phyloP scores from a whole-genome alignment of 306 rosid genomes.

The Rubus idaeus region DNA sequence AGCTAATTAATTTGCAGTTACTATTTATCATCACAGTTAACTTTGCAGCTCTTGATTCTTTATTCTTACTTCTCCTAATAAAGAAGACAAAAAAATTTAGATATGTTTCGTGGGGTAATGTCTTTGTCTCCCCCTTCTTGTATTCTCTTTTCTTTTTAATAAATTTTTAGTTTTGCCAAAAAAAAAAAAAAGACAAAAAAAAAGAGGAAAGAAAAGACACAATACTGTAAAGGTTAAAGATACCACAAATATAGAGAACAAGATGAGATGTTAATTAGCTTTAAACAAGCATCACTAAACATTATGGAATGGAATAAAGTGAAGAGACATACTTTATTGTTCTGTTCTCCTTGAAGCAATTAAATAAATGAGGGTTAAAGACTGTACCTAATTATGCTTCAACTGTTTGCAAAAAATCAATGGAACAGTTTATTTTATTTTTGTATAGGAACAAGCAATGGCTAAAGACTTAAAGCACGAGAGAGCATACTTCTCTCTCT shows the following conservation, averaged over 20 bases:
- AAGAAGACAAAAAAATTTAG: slow-evolving; percentile 36
- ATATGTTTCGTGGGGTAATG: no score
- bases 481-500: background rate
- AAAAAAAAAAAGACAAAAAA: no score
- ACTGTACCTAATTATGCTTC: slow-evolving; percentile 2
- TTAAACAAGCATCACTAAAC: slow-evolving; percentile 37
- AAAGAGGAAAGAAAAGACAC: slow-evolving; percentile 42
- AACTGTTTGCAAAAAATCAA: slow-evolving; percentile 1
- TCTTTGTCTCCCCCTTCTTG: no score
- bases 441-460: no score
- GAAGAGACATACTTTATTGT: slow-evolving; percentile 42
- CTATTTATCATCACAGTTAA: slow-evolving; percentile 11
- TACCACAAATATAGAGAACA: slow-evolving; percentile 25
- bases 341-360: slow-evolving; percentile 22
- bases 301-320: slow-evolving; percentile 53
- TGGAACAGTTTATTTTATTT: background rate
- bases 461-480: slow-evolving; percentile 24
- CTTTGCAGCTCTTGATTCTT: slow-evolving; percentile 15
- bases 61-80: slow-evolving; percentile 21
- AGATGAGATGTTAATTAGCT: slow-evolving; percentile 35
- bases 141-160: no score
- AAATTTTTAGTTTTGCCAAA: no score
- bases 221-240: slow-evolving; percentile 31
- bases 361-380: slow-evolving; percentile 11
- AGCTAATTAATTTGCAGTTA: background rate